phyloP scores from a whole-genome alignment of 2,329 filamentous ascomycete genomes.

The Fusarium pseudoanthophilum region DNA sequence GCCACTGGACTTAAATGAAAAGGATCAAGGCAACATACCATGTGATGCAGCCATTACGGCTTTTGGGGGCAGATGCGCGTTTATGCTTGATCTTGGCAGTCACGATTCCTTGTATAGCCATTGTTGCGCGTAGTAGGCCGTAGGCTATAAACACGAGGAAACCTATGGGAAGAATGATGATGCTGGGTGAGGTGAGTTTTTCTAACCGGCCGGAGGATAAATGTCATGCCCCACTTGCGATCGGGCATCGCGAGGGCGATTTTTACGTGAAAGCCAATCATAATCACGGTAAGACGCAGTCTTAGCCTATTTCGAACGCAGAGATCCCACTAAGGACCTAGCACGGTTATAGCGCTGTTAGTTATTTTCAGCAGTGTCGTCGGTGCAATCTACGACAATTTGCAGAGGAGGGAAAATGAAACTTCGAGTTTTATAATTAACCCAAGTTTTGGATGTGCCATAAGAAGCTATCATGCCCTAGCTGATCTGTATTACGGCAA shows the following conservation, averaged over 20 bases:
- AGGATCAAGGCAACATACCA: not conserved
- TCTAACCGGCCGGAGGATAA: not conserved
- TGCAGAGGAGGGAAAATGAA: too few species aligned
- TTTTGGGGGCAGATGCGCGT: not conserved
- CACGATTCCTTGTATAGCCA: not conserved
- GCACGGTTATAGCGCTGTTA: too few species aligned
- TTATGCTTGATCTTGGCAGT: not conserved
- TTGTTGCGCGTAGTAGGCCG: not conserved
- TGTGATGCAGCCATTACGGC: not conserved
- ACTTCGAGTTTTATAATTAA: too few species aligned
- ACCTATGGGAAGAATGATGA: not conserved
- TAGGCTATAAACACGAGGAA: not conserved
- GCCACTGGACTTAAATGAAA: too few species aligned
- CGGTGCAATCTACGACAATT: too few species aligned
- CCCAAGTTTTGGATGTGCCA: too few species aligned
- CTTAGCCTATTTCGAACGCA: fast-evolving
- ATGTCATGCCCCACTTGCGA: fast-evolving
- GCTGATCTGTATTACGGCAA: too few species aligned
- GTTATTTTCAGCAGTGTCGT: too few species aligned
- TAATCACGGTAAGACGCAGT: fast-evolving
- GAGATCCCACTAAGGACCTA: not conserved
- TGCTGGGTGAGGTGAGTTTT: not conserved
- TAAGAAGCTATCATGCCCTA: fast-evolving
- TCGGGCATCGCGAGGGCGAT: not conserved
- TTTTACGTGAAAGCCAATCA: not conserved